Conservation (phyloP, 352 stramenopile genomes). For the Phytopythium aichiense region DNA sequence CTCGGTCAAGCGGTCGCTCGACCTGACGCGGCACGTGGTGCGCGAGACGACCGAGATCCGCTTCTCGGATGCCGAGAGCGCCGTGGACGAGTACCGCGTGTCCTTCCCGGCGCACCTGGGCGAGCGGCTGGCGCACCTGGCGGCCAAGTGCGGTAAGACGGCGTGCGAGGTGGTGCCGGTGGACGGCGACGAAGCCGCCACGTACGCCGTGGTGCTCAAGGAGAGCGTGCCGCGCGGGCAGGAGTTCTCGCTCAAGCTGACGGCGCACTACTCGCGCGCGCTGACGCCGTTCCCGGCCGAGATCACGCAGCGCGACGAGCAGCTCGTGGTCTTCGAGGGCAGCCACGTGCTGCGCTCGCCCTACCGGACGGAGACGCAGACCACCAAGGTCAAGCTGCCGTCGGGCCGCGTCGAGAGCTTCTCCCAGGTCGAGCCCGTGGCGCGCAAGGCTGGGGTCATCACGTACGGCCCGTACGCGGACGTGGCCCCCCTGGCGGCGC, state of each 20-base stretch:
- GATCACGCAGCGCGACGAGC: slow-evolving; percentile 78
- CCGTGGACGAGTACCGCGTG: slow-evolving; percentile 59
- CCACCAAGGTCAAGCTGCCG: slow-evolving; percentile 82
- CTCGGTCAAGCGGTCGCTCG: slow-evolving; percentile 73
- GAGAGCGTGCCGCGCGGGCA: slow-evolving; percentile 46
- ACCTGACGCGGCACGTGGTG: slow-evolving; percentile 83
- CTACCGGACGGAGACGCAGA: slow-evolving; percentile 76
- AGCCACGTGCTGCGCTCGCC: slow-evolving; percentile 65
- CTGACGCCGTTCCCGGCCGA: slow-evolving; percentile 75
- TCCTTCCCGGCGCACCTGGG: slow-evolving; percentile 54
- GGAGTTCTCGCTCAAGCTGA: slow-evolving; percentile 66
- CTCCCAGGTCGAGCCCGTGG: slow-evolving; percentile 45
- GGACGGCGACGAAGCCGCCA: slow-evolving; percentile 22
- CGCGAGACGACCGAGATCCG: slow-evolving; percentile 67
- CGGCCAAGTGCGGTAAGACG: slow-evolving; percentile 71
- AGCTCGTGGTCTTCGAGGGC: slow-evolving; percentile 79
- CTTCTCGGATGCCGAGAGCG: slow-evolving; percentile 57
- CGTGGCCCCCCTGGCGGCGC: slow-evolving; percentile 22
- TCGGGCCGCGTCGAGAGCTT: slow-evolving; percentile 71
- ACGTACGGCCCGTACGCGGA: slow-evolving; percentile 80
- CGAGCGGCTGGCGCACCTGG: slow-evolving; percentile 49
- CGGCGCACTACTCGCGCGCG: slow-evolving; percentile 70
- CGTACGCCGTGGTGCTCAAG: slow-evolving; percentile 72
- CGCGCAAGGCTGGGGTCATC: slow-evolving; percentile 69
- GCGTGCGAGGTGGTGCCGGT: slow-evolving; percentile 58